These are phyloP conservation scores for Aspergillus nomiae DNA, from an alignment of 2,329 filamentous ascomycete species.

Conservation along the genomic window DNA sequence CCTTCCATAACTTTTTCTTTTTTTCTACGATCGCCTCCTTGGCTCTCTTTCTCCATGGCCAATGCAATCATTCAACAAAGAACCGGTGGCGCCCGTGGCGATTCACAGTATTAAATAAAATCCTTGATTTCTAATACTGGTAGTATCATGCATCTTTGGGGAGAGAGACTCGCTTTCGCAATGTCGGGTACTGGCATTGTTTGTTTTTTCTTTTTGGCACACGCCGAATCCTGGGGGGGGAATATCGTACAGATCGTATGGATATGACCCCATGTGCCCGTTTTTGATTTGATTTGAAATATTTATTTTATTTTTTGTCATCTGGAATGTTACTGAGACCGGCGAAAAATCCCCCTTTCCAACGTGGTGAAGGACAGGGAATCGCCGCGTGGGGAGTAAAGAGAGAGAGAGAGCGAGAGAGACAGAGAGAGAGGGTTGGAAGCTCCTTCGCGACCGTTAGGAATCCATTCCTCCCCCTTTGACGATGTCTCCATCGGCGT, in stretches of 20 bases:
- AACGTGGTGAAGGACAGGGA: neutral
- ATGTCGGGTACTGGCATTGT: neutral
- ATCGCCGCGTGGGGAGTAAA: neutral
- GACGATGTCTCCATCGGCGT: neutral
- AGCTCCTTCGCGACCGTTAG: constrained; percentile 3
- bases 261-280: neutral
- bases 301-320: constrained; percentile 2
- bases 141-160: neutral
- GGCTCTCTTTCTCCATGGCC: neutral
- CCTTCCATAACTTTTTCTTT: neutral
- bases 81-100: neutral
- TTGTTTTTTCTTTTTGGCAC: neutral
- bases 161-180: neutral
- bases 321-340: constrained; percentile 15
- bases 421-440: neutral
- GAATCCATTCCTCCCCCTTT: neutral
- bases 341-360: constrained; percentile 1
- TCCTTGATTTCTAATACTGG: neutral
- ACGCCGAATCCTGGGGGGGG: neutral
- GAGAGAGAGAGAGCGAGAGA: neutral
- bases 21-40: constrained; percentile 5
- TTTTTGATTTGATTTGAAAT: neutral
- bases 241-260: neutral
- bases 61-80: constrained; percentile 1
- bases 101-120: constrained; percentile 1